Conservation (phyloP, 2,329 filamentous ascomycete genomes). For the Sporothrix humicola region DNA sequence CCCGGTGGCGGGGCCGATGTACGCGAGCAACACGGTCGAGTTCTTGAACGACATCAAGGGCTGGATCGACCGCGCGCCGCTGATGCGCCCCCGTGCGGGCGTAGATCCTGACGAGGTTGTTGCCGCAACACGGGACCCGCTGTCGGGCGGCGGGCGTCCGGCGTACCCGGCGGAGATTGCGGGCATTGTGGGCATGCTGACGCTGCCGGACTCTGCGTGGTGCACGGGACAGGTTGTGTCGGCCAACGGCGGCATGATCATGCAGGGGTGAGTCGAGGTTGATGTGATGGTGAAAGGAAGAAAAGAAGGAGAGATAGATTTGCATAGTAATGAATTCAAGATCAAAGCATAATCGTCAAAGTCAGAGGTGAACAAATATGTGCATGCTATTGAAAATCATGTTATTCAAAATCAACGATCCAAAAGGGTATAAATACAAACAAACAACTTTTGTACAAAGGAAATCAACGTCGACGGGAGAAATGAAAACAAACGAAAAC, state of each 20-base stretch:
- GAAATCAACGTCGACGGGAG: too few species aligned
- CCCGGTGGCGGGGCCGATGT: constrained; percentile 61
- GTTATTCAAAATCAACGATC: too few species aligned
- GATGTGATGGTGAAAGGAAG: too few species aligned
- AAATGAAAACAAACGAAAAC: too few species aligned
- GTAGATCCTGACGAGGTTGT: constrained; percentile 68
- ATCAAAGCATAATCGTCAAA: too few species aligned
- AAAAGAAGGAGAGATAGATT: not conserved
- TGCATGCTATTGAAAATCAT: too few species aligned
- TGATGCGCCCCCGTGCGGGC: constrained; percentile 64
- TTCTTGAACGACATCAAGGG: constrained; percentile 52
- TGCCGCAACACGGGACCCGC: constrained; percentile 52
- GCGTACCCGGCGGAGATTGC: constrained; percentile 75
- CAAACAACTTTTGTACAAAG: too few species aligned
- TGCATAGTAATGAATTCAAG: not conserved
- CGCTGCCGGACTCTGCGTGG: constrained; percentile 73
- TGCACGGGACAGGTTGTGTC: constrained; percentile 80
- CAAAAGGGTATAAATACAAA: not conserved
- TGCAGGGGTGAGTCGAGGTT: constrained; percentile 39
- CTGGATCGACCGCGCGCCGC: constrained; percentile 61
- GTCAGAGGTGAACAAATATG: too few species aligned
- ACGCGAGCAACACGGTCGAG: constrained; percentile 51
- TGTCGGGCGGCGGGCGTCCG: constrained; percentile 59
- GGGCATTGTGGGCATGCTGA: constrained; percentile 77
- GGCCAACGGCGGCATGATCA: constrained; percentile 76